A percentile compares a stretch with the other conserved stretches of the same genome.
phyloP scores from a whole-genome alignment of 2,329 filamentous ascomycete species.

The Coleophoma crateriformis region DNA sequence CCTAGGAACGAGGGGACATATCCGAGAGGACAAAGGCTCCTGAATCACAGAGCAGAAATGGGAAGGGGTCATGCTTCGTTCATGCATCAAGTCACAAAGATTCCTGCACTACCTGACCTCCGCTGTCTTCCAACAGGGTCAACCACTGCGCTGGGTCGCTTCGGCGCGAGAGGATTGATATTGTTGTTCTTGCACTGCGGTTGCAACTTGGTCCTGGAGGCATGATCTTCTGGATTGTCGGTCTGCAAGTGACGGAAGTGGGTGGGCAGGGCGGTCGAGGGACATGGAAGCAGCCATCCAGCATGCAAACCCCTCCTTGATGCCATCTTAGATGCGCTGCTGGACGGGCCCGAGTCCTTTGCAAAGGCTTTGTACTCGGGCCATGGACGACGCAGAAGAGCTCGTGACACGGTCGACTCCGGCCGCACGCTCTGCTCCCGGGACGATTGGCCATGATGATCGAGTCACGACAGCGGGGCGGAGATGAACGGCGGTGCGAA shows the following conservation, averaged over 20 bases:
- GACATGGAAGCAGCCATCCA: background rate
- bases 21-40: background rate
- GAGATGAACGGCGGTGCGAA: constrained; percentile 8
- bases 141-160: background rate
- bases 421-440: too few relatives aligned
- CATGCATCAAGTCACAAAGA: too few relatives aligned
- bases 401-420: background rate
- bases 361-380: background rate
- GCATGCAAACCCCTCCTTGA: background rate
- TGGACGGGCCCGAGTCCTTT: background rate
- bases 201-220: background rate
- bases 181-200: background rate
- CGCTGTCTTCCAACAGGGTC: too few relatives aligned
- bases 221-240: too few relatives aligned
- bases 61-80: background rate
- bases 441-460: too few relatives aligned
- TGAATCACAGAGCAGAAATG: background rate
- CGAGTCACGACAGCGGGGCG: background rate
- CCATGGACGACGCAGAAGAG: background rate
- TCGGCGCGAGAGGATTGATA: background rate
- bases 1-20: background rate
- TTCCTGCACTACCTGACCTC: too few relatives aligned
- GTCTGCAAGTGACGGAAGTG: too few relatives aligned
- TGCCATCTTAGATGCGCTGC: background rate
- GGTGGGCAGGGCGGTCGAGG: background rate